A percentile compares a stretch with the other conserved stretches of the same genome.
phyloP scores from a whole-genome alignment of 768 basidiomycete genomes.

The Terana coerulea region DNA sequence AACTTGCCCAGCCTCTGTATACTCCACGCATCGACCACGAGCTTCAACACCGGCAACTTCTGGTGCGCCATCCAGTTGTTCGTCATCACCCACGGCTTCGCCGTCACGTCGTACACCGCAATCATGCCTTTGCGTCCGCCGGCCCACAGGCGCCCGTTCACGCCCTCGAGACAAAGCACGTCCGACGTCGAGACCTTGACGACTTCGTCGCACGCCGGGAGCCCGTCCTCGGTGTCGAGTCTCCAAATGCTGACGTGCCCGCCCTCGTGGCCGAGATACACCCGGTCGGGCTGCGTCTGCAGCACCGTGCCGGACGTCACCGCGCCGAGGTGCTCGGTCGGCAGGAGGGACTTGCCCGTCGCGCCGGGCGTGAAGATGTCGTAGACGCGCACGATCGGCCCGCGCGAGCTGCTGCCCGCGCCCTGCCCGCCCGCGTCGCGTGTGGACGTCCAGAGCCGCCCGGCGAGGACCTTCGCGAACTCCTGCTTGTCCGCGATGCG shows the following conservation, averaged over 20 bases:
- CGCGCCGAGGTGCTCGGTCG: conserved; percentile 71
- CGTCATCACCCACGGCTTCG: conserved; percentile 79
- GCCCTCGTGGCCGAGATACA: conserved; percentile 90
- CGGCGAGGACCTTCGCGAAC: conserved; percentile 70
- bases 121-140: conserved; percentile 83
- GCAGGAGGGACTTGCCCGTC: conserved; percentile 49
- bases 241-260: conserved; percentile 87
- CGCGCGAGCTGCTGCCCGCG: conserved; percentile 38
- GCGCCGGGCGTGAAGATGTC: conserved; percentile 65
- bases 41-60: conserved; percentile 54
- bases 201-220: conserved; percentile 66
- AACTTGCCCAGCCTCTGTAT: conserved; percentile 66
- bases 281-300: conserved; percentile 57
- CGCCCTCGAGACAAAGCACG: conserved; percentile 80
- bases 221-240: conserved; percentile 46
- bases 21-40: conserved; percentile 71
- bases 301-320: conserved; percentile 80
- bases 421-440: conserved; percentile 36
- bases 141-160: conserved; percentile 82
- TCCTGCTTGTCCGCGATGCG: conserved; percentile 80
- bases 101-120: conserved; percentile 70
- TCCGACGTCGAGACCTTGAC: conserved; percentile 79
- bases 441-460: conserved; percentile 80
- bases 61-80: conserved; percentile 87
- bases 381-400: conserved; percentile 78